Conservation (phyloP, 768 basidiomycete species). For the Galerina marginata region DNA sequence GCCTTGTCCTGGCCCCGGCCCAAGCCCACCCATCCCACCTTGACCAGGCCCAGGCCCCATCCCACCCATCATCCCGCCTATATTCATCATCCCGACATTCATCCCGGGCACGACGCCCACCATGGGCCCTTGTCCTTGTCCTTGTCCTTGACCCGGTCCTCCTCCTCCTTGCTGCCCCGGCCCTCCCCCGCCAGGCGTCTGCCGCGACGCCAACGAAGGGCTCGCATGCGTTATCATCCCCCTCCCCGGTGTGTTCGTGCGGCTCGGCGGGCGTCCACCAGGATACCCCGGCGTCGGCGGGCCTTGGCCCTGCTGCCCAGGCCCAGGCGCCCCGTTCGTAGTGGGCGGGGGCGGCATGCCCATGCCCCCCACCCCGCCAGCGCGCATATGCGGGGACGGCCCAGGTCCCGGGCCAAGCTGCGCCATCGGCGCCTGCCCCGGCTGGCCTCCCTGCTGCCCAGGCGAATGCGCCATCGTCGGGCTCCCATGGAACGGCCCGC, state of each 20-base stretch:
- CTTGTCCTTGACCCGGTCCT: constrained; percentile 8
- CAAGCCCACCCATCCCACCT: constrained; percentile 1
- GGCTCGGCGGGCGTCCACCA: constrained; percentile 61
- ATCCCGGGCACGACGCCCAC: constrained; percentile 6
- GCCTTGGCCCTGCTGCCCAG: constrained; percentile 27
- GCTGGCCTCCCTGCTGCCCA: constrained; percentile 38
- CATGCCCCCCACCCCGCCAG: constrained; percentile 39
- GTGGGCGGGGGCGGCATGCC: constrained; percentile 16
- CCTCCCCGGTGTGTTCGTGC: constrained; percentile 56
- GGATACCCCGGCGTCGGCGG: constrained; percentile 26
- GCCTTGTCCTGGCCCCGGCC: not conserved
- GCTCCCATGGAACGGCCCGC: constrained; percentile 54
- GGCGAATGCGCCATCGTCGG: constrained; percentile 70
- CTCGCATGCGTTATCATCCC: constrained; percentile 57
- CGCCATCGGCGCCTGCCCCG: constrained; percentile 13
- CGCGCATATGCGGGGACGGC: constrained; percentile 54
- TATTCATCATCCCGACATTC: constrained; percentile 6
- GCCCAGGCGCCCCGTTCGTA: constrained; percentile 21
- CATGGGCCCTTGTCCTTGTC: constrained; percentile 2
- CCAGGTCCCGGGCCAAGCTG: constrained; percentile 43
- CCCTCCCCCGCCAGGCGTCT: constrained; percentile 37
- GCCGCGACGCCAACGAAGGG: constrained; percentile 58
- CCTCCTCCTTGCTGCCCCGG: constrained; percentile 10
- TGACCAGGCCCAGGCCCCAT: constrained; percentile 1
- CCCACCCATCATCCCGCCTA: constrained; percentile 15